Conservation (phyloP, 129 eudicot genomes). For the Daucus carota region DH1_v3.0 NC_030386.2:27622001-27622500, state of each 20-base stretch:
- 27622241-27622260: slow-evolving; percentile 92
- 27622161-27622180: not conserved
- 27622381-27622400: slow-evolving; percentile 7
- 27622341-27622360: slow-evolving; percentile 80
- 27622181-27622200: not conserved
- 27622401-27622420: no score
- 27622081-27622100: slow-evolving; percentile 81
- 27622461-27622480: not conserved
- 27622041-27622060: slow-evolving; percentile 82
- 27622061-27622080: slow-evolving; percentile 99
- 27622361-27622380: slow-evolving; percentile 88
- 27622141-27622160: not conserved
- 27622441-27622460: no score
- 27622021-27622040: slow-evolving; percentile 92
- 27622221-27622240: slow-evolving; percentile 65
- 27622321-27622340: slow-evolving; percentile 79
- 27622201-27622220: slow-evolving; percentile 86
- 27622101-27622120: slow-evolving; percentile 40
- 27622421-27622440: not conserved
- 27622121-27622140: not conserved
- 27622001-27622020: slow-evolving; percentile 76
- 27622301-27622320: slow-evolving; percentile 96
- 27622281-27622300: slow-evolving; percentile 72
- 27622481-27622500: slow-evolving; percentile 32
- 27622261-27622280: slow-evolving; percentile 80